These are phyloP conservation scores for Bauhinia variegata DNA, from an alignment of 306 rosid genomes.

Conservation along the genomic window DNA sequence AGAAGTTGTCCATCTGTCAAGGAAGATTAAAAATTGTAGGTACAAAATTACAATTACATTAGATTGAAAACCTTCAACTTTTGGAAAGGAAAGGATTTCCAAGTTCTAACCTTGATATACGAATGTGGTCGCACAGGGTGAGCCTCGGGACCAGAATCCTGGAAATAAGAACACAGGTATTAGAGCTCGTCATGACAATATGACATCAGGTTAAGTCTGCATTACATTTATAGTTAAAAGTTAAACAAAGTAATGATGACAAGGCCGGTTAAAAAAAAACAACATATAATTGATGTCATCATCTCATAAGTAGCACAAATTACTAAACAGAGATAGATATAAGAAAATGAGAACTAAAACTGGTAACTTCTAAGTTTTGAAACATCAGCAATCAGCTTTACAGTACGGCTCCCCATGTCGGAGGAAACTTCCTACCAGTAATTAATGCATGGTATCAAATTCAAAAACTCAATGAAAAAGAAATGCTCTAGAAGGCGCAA, in stretches of 20 bases:
- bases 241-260: neutral
- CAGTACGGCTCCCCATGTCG: slow-evolving; percentile 96
- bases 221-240: neutral
- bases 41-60: slow-evolving; percentile 33
- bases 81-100: slow-evolving; percentile 23
- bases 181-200: slow-evolving; percentile 15
- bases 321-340: neutral
- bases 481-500: slow-evolving; percentile 15
- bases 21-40: slow-evolving; percentile 32
- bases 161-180: slow-evolving; percentile 38
- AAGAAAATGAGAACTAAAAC: slow-evolving; percentile 48
- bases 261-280: slow-evolving; percentile 14
- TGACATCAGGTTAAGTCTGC: slow-evolving; percentile 22
- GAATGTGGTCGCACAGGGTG: slow-evolving; percentile 99
- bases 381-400: slow-evolving; percentile 85
- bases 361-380: slow-evolving; percentile 88
- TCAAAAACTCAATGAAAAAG: slow-evolving; percentile 15
- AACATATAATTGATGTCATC: slow-evolving; percentile 9
- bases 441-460: slow-evolving; percentile 25
- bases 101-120: slow-evolving; percentile 83
- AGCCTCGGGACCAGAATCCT: slow-evolving; percentile 99
- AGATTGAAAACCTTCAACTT: too few species aligned
- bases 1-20: slow-evolving; percentile 99
- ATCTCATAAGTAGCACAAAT: slow-evolving; percentile 16
- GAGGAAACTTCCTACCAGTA: slow-evolving; percentile 86